These are phyloP conservation scores for Suillus luteus DNA, from an alignment of 768 basidiomycete species.

Conservation along the genomic window DNA sequence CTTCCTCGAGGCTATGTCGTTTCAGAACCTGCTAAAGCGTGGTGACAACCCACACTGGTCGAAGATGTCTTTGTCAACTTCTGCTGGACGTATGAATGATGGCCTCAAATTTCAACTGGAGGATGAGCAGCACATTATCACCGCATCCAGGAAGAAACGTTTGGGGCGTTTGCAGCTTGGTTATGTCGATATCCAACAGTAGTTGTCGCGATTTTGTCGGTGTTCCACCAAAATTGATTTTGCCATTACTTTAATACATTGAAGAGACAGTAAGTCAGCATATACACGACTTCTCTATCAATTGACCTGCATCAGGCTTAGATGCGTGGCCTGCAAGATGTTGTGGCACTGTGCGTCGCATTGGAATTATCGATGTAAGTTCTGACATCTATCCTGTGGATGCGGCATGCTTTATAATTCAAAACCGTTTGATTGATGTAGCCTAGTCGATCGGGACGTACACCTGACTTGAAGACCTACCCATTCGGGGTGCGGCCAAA, in stretches of 20 bases:
- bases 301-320: constrained; percentile 19
- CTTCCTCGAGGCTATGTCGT: constrained; percentile 48
- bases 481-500: constrained; percentile 15
- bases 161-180: constrained; percentile 70
- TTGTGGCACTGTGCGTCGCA: constrained; percentile 68
- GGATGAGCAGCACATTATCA: constrained; percentile 59
- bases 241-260: constrained; percentile 32
- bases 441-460: constrained; percentile 37
- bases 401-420: constrained; percentile 52
- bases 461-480: constrained; percentile 1
- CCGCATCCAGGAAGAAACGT: constrained; percentile 55
- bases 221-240: constrained; percentile 21
- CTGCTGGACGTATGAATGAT: constrained; percentile 23
- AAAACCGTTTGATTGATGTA: constrained; percentile 57
- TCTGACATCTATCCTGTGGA: neutral
- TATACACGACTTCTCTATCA: constrained; percentile 23
- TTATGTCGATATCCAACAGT: constrained; percentile 75
- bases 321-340: constrained; percentile 70
- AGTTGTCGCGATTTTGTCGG: constrained; percentile 32
- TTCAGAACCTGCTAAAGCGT: constrained; percentile 7
- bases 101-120: neutral
- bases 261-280: constrained; percentile 41
- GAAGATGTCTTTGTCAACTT: constrained; percentile 39
- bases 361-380: constrained; percentile 59
- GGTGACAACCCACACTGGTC: constrained; percentile 28